phyloP scores from a whole-genome alignment of 2,329 filamentous ascomycete species.

The Thielaviopsis punctulata region DNA sequence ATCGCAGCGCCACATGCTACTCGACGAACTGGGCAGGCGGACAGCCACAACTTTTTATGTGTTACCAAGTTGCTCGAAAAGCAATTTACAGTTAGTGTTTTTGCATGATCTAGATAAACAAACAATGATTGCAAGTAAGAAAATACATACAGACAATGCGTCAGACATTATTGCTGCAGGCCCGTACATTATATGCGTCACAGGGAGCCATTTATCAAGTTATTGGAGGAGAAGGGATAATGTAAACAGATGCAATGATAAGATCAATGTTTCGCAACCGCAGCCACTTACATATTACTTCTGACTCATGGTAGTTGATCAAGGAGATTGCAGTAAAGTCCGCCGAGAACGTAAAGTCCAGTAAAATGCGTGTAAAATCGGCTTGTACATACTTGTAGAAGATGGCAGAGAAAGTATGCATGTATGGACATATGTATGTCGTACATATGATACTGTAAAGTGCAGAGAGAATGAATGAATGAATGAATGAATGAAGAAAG shows the following conservation, averaged over 20 bases:
- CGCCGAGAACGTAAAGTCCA: neutral
- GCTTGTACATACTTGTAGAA: no score
- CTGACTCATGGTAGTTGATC: neutral
- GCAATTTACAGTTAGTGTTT: neutral
- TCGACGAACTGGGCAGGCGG: neutral
- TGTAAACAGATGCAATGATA: no score
- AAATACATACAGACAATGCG: neutral
- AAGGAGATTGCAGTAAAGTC: neutral
- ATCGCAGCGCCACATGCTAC: constrained; percentile 1
- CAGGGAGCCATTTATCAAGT: neutral
- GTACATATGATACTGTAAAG: no score
- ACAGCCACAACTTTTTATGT: neutral
- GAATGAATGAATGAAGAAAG: neutral
- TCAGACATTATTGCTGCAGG: no score
- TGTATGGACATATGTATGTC: no score
- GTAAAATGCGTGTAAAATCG: no score
- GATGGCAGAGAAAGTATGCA: no score
- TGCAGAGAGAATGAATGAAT: neutral
- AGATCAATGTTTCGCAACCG: neutral
- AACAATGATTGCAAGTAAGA: neutral
- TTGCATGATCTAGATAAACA: neutral
- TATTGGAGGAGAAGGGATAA: neutral
- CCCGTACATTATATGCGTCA: neutral
- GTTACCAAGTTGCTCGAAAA: neutral
- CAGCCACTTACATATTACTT: neutral